These are phyloP conservation scores for Termitomyces sp. DNA, from an alignment of 768 basidiomycete species.

Conservation along the genomic window DNA sequence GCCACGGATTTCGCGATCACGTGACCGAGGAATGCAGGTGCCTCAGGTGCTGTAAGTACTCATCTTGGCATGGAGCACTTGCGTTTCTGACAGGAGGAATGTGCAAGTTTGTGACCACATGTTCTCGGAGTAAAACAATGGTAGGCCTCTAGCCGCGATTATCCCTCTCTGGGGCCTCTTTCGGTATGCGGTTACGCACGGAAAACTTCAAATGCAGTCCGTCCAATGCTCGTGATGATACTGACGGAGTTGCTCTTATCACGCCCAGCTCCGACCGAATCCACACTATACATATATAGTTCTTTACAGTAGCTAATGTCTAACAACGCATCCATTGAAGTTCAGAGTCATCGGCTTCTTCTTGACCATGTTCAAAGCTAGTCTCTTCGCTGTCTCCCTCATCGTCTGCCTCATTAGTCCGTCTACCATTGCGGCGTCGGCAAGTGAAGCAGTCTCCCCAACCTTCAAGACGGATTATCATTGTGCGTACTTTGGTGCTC, in stretches of 20 bases:
- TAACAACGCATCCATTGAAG: background rate
- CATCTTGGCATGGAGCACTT: too few relatives aligned
- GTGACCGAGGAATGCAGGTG: too few relatives aligned
- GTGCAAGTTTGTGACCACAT: too few relatives aligned
- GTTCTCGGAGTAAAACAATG: too few relatives aligned
- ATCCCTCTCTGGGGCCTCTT: too few relatives aligned
- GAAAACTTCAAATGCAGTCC: too few relatives aligned
- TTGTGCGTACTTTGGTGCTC: background rate
- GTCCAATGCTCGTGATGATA: too few relatives aligned
- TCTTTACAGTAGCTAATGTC: background rate
- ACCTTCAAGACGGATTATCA: background rate
- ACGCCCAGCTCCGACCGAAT: background rate
- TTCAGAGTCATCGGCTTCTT: background rate
- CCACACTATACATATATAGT: background rate
- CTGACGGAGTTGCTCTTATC: background rate
- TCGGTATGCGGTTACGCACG: too few relatives aligned
- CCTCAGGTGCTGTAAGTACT: too few relatives aligned
- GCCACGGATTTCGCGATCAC: too few relatives aligned
- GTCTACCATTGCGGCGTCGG: slow-evolving; percentile 1
- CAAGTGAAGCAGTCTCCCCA: background rate
- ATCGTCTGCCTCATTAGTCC: background rate
- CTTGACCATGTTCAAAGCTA: slow-evolving; percentile 9
- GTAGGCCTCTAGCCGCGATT: too few relatives aligned
- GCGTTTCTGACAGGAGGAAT: too few relatives aligned
- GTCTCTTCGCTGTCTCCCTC: slow-evolving; percentile 2